Evolutionary conservation across 2,329 filamentous ascomycete species (phyloP), one percentile per base, ranked within the genome.

Genomic region (Alternaria gaisen): DNA sequence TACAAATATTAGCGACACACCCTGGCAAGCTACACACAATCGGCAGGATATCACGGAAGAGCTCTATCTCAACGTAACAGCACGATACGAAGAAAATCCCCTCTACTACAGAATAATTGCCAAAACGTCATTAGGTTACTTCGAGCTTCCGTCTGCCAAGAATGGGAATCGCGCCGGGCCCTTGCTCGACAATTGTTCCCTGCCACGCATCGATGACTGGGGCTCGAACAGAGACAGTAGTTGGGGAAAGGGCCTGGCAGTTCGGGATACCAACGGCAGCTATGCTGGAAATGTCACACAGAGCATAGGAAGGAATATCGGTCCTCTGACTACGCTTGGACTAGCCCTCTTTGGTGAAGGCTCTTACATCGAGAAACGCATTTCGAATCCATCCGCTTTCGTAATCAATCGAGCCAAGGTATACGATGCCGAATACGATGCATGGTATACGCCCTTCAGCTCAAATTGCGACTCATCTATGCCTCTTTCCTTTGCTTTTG

Each of bases 271-370:
- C 48, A 40, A 52, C 16, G 36, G 16, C 34, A 20, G 32, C 5
- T 40, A 52, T 20, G 32, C 48, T 20, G 48, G 48, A 22, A 40
- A 52, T 5, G 22, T 28, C 5, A 52, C 14, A 14, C 48, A 52
- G 22, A 5, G 4, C 10, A 40, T 52, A 20, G 36, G 36, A 38
- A 14, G 1, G 1, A 6, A 40, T 16, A 40, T 52, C 16, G 34
- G 48, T 6, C 48, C 48, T 12, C 24, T 52, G 48, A 52, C 48
- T 26, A 12, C 48, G 12, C 34, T 52, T 28, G 36, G 32, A 26
- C 48, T 52, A 22, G 48, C 48, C 16, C 48, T 52, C 16, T 52
- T 52, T 4, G 36, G 48, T 22, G 48, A 52, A 26, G 48, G 48
- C 22, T 52, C 48, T 14, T 52, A 40, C 34, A 52, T 52, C 34